Base-by-base conservation (phyloP, 768 basidiomycete species). In the Kwoniella botswanensis region DNA sequence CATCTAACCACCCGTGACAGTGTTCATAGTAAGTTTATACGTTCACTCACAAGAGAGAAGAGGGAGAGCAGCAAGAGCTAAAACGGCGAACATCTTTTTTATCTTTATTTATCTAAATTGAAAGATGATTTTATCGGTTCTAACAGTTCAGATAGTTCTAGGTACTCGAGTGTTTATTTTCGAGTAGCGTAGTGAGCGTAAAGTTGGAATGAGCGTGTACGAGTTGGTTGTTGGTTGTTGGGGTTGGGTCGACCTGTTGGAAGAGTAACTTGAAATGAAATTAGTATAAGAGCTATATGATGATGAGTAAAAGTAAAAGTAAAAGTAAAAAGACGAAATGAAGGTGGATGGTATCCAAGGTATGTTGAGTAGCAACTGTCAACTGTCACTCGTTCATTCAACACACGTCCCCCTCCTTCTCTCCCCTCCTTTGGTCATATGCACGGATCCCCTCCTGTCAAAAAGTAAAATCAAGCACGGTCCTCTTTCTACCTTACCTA, bases 11-110 rank as follows among this genome's bases (percentile, higher is more conserved):
- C 17, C 9, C 24, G 11, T 64, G 15, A 24, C 29, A 58, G 68
- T 46, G 44, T 24, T 21, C 12, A 21, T n/a, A 18, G 4, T 29
- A 29, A 4, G 2, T 29, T 29, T 4, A 6, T 13, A 43, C 60
- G 17, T 29, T 82, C 85, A 73, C 73, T 87, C 88, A 80, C 71
- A 86, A 85, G 57, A 85, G 74, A 88, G 65, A 67, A 88, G 71
- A 71, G 87, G 86, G 68, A 87, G 80, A 71, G 86, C 87, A 76
- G 87, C 75, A 81, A 89, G 70, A 66, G 76, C 70, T 57, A 76
- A n/a, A 42, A 26, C 52, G 56, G 71, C 76, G 73, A 77, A 76
- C 78, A 77, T 77, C 50, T 70, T 52, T 44, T 29, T 67, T 22
- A 11, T 35, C n/a, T 21, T 55, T 56, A 59, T 22, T 26, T 44